Evolutionary conservation across 2,329 filamentous ascomycete species (phyloP), one percentile per base, ranked within the genome.

Genomic region (Cladorrhinum sp.): DNA sequence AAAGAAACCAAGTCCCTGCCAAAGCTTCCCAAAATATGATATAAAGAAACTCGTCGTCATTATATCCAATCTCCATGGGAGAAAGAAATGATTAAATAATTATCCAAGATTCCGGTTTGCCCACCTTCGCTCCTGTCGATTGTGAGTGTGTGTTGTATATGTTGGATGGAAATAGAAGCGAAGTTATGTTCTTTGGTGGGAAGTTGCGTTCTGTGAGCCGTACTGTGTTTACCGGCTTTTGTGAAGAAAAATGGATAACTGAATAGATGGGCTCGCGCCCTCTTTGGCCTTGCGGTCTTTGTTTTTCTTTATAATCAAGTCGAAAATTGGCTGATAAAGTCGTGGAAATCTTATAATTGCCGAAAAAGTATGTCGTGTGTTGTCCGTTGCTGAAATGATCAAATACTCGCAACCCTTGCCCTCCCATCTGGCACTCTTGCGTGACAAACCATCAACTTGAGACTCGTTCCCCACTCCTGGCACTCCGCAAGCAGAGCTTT

Each of bases 361-460:
- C 20, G 49, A 51, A 3, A 27, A 51, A 51, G 27, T 22, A 16
- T 20, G 48, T 24, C 20, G 9, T 53, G 7, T 32, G 25, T 18
- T 53, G 16, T 18, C 22, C 7, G 27, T 55, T 54, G 50, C 2
- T 24, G 9, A 6, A 12, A 20, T 32, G 54, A 84, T 76, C 63
- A 84, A 58, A 83, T 76, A 66, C 79, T 83, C 24, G 77, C 78
- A 53, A 80, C 74, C 18, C 81, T 75, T 13, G 64, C 63, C 51
- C 70, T 69, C 58, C 74, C 71, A n/a, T 84, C 80, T 5, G 92
- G 92, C 62, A 93, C 91, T 70, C 93, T 89, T 16, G 92, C 93
- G 72, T 96, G 92, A 67, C 92, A 96, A 61, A 98, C 93, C 73
- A 96, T 86, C 68, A 98, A 81, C 73, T 93, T 92, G 74, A 98